Base-by-base conservation (phyloP, 345 rosid species). In the Euphorbia peplus region DNA sequence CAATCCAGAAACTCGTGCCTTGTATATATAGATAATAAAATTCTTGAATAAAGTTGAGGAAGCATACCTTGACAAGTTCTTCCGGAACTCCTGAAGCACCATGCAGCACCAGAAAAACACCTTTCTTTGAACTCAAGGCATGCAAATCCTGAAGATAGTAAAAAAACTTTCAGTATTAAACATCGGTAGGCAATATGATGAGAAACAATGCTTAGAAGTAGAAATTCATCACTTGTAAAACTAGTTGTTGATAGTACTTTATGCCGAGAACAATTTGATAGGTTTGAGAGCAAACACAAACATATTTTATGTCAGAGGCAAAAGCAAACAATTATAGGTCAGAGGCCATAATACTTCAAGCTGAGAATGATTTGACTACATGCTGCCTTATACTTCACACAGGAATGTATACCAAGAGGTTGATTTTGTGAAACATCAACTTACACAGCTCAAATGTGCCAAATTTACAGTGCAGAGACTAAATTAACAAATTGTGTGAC, bases 51-150 rank as follows among this genome's bases (percentile, higher is more conserved):
- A 1, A 3, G 39, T 26, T 24, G 29, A 2, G 7, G 21, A 55
- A 54, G 0, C 14, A 29, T 72, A 93, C 98, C 96, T 93, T 81
- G 73, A 91, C 75, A 61, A 93, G 88, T 44, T 84, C 85, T 66
- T 73, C 65, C 3, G 96, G 73, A 81, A 93, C 76, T 66, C 97
- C 98, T 9, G 98, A 93, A 69, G 98, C 98, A 73, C 97, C 97
- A n/a, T 91, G 98, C 56, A 93, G 90, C 57, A 93, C 97, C 76
- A 93, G 85, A 64, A 84, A 73, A 58, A 91, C 92, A 16, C 92
- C 88, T 69, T 86, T 93, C 90, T 83, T 91, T 1, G 84, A 86
- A 68, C 91, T 73, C 80, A 88, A 70, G 51, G 57, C 72, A 69
- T 82, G 81, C 56, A 93, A 75, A 67, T 91, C 90, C 98, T 93